Evolutionary conservation across 257 asterid species (phyloP), one percentile per base, ranked within the genome.

Genomic region (Nicotiana otophora): DNA sequence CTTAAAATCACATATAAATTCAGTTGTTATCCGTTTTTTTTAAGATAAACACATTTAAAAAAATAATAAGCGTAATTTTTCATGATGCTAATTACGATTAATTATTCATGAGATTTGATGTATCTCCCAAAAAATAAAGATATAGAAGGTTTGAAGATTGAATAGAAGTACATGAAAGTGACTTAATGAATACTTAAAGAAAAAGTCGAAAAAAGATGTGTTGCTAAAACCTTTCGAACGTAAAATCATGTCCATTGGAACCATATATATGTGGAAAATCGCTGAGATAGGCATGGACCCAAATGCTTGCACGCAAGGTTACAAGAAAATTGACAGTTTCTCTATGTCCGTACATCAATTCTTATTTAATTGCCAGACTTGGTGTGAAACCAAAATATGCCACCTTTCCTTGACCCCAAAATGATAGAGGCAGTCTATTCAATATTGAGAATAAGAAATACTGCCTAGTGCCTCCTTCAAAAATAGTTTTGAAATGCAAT

Each of bases 321-420:
- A 28, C 33, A 26, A 31, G 26, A 14, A 19, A 70, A 34, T 12
- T 69, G 53, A 72, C 76, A 82, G 39, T 20, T 17, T 17, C 7
- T 36, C 11, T 51, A n/a, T 30, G 57, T 20, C 34, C 34, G 5
- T 39, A 39, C 58, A 42, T 48, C 11, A 14, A 5, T 46, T 74
- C 36, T 42, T 74, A 68, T 60, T 81, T 77, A 58, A 79, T 74
- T 58, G 72, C 82, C 15, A 20, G 0, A 30, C 34, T 74, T 62
- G 77, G 88, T 89, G 88, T 86, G 90, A 89, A 89, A 82, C 28
- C 87, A 66, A 82, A 58, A 78, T 84, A 87, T 84, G 88, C 87
- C 1, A 66, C 64, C 14, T 53, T 53, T 53, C 6, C 17, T 51
- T 53, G 17, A 53, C 58, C 58, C 4, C 17, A 11, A 53, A 53